Base-by-base conservation (phyloP, 495 filamentous ascomycete species). In the Neurospora terricola region DNA sequence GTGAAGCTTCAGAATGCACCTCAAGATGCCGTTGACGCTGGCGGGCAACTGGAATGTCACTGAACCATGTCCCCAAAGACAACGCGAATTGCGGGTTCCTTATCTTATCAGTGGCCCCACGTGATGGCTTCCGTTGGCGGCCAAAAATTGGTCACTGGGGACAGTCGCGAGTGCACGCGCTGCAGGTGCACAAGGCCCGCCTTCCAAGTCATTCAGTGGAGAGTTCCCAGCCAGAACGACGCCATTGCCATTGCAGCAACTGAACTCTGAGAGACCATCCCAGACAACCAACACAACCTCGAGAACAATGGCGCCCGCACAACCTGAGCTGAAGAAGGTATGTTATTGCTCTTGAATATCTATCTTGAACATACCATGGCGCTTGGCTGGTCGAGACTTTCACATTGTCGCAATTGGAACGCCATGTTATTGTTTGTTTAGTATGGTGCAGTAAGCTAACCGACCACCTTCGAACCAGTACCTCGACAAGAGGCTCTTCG, bases 301-400 rank as follows among this genome's bases (percentile, higher is more conserved):
- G 71, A 72, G 73, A 81, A 92, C 87, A 75, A 99, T 99, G 96
- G 94, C 96, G 84, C 95, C 95, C 92, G 94, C 96, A 81, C 95
- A 98, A 84, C 96, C 96, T 74, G 96, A 99, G 83, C 90, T 99
- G 74, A 98, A 99, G 84, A 98, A 98, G 90, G 96, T 95, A 81
- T 66, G 84, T 73, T 69, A 18, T 16, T 16, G 38, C 11, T 59
- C 5, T 10, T 54, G 66, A 36, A 37, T 71, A 27, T 69, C 4
- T 59, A 2, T 4, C 0, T 66, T 72, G n/a, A 12, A 23, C 48
- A 59, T 59, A 3, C 0, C 4, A 6, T 59, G 48, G n/a, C 1
- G 2, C 0, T 11, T 59, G n/a, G 27, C 27, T 62, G 27, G 12
- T 34, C 7, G 27, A 5, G 3, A 62, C 54, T 62, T 34, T 62